phyloP scores from a whole-genome alignment of 2,329 filamentous ascomycete species.

The Phialophora verrucosa region DNA sequence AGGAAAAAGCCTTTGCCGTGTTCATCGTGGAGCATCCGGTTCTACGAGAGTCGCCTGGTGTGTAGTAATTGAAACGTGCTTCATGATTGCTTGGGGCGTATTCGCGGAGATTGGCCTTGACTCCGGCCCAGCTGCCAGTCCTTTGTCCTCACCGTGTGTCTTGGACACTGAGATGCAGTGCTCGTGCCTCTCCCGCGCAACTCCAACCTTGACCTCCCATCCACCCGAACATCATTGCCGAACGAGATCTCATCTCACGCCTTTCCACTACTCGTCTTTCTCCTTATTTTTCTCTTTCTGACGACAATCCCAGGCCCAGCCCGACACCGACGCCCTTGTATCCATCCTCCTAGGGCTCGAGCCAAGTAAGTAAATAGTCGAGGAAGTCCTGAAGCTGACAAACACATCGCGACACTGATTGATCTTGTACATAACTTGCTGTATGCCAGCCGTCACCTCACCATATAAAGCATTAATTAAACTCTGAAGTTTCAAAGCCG shows the following conservation, averaged over 20 bases:
- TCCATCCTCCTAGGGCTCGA: neutral
- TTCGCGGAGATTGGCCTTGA: neutral
- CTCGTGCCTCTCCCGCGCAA: neutral
- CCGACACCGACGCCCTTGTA: neutral
- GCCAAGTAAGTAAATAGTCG: neutral
- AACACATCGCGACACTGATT: conserved; percentile 39
- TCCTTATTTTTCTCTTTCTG: neutral
- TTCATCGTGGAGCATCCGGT: neutral
- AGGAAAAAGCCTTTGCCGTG: neutral
- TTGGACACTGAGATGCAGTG: no score
- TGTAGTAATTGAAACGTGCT: neutral
- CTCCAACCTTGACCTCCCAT: conserved; percentile 1
- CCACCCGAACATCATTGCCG: conserved; percentile 16
- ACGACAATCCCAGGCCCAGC: neutral
- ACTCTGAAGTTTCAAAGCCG: neutral
- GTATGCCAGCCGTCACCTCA: neutral
- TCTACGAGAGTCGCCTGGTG: neutral
- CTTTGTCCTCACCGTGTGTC: no score
- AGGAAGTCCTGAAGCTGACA: conserved; percentile 7
- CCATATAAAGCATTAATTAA: neutral
- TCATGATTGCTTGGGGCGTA: conserved; percentile 22
- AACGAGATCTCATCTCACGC: conserved; percentile 1
- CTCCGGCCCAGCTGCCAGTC: neutral
- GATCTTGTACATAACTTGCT: neutral
- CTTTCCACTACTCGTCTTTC: neutral